Evolutionary conservation across 768 basidiomycete genomes (phyloP), one percentile per base, ranked within the genome.

Genomic region (Lentinula sp.): DNA sequence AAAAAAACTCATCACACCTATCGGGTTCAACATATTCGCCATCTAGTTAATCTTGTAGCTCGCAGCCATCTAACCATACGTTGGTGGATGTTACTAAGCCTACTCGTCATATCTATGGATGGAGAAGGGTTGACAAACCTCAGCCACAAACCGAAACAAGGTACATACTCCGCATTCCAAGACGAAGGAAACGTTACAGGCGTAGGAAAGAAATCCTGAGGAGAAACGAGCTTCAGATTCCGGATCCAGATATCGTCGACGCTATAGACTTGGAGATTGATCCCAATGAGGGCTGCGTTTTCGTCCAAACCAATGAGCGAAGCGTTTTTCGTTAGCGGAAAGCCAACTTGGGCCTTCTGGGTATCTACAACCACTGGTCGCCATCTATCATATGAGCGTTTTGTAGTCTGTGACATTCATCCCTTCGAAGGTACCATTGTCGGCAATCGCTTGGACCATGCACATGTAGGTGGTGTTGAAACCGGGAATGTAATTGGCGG

Each of bases 321-420:
- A 4, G 63, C 64, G 34, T 66, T 58, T 35, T 61, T 66, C 46
- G 61, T 64, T 23, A 66, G 35, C 16, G 31, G 23, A 42, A 66
- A 64, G 5, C 64, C 64, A 16, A 62, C 65, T 46, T 63, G 63
- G 23, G 63, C 55, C 43, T 66, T 66, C 50, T 64, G 63, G 4
- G 64, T 53, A 6, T 64, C 59, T 9, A 45, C n/a, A 35, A 63
- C 61, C 6, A 64, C 61, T 0, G 64, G 57, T 23, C 65, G 37
- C 50, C 62, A 66, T 10, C 65, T 63, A 31, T 66, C 57, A 62
- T 60, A 31, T 66, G 63, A 64, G 55, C 1, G 59, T 48, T 23
- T 61, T 59, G 42, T 64, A 62, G 9, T 64, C 65, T 0, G 64
- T 64, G n/a, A 64, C 65, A 48, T 66, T 66, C 61, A 57, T 61